phyloP scores from a whole-genome alignment of 2,329 filamentous ascomycete species.

The Cladosporium sp. region DNA sequence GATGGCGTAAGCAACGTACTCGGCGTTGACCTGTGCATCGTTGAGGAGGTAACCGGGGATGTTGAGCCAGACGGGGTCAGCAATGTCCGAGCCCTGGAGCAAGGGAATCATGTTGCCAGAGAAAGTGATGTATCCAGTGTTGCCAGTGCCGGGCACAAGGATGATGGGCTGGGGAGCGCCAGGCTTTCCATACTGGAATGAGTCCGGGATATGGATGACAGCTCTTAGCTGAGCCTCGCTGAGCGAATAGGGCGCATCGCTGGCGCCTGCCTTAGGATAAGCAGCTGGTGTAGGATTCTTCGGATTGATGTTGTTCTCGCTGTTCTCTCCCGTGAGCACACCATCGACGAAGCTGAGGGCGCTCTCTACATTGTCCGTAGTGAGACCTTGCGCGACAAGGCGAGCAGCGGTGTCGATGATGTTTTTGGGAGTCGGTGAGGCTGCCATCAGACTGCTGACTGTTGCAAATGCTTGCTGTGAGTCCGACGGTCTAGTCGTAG shows the following conservation, averaged over 20 bases:
- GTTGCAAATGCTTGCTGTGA: conserved; percentile 24
- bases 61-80: conserved; percentile 58
- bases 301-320: conserved; percentile 32
- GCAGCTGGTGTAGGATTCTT: conserved; percentile 30
- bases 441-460: conserved; percentile 23
- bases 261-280: conserved; percentile 40
- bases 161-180: conserved; percentile 47
- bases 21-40: conserved; percentile 54
- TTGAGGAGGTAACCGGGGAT: conserved; percentile 49
- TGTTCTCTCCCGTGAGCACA: conserved; percentile 28
- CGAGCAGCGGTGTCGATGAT: conserved; percentile 30
- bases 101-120: conserved; percentile 53
- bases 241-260: conserved; percentile 53
- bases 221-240: conserved; percentile 48
- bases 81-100: conserved; percentile 43
- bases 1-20: conserved; percentile 60
- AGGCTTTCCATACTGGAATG: conserved; percentile 50
- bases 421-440: conserved; percentile 30
- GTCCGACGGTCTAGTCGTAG: conserved; percentile 31
- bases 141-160: conserved; percentile 55
- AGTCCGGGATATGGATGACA: conserved; percentile 54
- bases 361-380: conserved; percentile 27
- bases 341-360: conserved; percentile 28
- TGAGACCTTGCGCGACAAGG: conserved; percentile 33
- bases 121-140: conserved; percentile 49